Conservation (phyloP, 306 rosid species). For the Hippophae gyantsensis region DNA sequence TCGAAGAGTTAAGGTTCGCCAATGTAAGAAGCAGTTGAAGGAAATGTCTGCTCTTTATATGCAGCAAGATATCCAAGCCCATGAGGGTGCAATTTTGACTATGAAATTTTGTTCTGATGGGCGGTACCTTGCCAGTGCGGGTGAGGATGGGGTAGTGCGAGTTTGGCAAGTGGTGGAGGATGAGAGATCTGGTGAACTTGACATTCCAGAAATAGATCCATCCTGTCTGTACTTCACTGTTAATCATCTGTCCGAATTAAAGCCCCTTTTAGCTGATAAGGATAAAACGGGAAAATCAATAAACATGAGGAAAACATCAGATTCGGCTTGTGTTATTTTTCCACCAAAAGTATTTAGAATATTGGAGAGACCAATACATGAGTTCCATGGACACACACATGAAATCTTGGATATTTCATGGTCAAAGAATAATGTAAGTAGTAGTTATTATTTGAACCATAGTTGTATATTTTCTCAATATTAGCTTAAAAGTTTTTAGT, state of each 20-base stretch:
- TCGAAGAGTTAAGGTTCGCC: slow-evolving; percentile 70
- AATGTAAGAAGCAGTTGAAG: slow-evolving; percentile 45
- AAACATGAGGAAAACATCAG: slow-evolving; percentile 54
- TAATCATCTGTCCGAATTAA: slow-evolving; percentile 62
- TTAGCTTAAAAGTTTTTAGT: too few species aligned
- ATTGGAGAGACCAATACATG: slow-evolving; percentile 72
- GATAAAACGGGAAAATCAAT: slow-evolving; percentile 46
- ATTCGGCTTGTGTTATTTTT: slow-evolving; percentile 73
- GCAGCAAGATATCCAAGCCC: slow-evolving; percentile 93
- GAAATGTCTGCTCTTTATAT: slow-evolving; percentile 80
- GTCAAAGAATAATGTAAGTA: slow-evolving; percentile 89
- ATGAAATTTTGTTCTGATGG: slow-evolving; percentile 97
- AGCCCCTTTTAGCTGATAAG: slow-evolving; percentile 58
- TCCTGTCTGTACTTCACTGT: slow-evolving; percentile 80
- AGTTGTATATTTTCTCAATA: neutral
- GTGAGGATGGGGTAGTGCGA: slow-evolving; percentile 75
- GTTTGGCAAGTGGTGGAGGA: slow-evolving; percentile 87
- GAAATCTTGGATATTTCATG: slow-evolving; percentile 84
- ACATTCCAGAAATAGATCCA: slow-evolving; percentile 74
- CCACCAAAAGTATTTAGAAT: slow-evolving; percentile 77
- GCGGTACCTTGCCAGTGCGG: slow-evolving; percentile 82
- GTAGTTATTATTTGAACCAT: slow-evolving; percentile 26
- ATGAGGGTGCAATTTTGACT: slow-evolving; percentile 67
- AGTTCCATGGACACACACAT: slow-evolving; percentile 69
- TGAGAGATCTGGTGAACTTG: slow-evolving; percentile 63